These are phyloP conservation scores for Aspergillus sojae DNA, from an alignment of 2,329 filamentous ascomycete genomes.

Conservation along the genomic window DNA sequence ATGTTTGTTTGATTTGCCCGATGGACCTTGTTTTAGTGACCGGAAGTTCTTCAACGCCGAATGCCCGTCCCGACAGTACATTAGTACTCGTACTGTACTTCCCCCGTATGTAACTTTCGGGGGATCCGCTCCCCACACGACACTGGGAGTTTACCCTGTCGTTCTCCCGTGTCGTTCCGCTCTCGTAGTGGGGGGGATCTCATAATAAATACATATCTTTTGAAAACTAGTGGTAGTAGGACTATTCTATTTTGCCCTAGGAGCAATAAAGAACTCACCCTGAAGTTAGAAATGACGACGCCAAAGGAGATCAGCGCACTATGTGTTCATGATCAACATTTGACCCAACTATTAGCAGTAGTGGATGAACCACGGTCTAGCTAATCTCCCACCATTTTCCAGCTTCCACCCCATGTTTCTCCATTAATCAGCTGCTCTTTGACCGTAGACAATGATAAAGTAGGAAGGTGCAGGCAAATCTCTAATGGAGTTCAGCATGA, in stretches of 20 bases:
- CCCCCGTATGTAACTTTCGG: neutral
- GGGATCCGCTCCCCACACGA: neutral
- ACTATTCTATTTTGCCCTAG: no score
- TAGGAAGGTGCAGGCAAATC: no score
- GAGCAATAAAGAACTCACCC: neutral
- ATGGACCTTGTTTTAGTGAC: neutral
- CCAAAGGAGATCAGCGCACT: neutral
- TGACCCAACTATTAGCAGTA: neutral
- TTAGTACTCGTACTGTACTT: neutral
- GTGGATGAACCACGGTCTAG: no score
- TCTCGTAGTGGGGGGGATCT: neutral
- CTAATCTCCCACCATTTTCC: neutral
- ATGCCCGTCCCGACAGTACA: conserved; percentile 11
- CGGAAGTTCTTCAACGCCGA: conserved; percentile 26
- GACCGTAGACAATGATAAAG: no score
- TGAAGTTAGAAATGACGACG: neutral
- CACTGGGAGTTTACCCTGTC: neutral
- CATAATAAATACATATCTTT: no score
- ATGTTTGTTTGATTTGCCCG: neutral
- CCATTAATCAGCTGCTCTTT: neutral
- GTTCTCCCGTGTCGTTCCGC: neutral
- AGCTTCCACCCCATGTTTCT: neutral
- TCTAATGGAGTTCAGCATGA: no score
- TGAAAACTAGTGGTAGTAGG: no score
- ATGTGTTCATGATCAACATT: neutral